Evolutionary conservation across 306 rosid genomes (phyloP), one percentile per base, ranked within the genome.

Genomic region (Corylus heterophylla): DNA sequence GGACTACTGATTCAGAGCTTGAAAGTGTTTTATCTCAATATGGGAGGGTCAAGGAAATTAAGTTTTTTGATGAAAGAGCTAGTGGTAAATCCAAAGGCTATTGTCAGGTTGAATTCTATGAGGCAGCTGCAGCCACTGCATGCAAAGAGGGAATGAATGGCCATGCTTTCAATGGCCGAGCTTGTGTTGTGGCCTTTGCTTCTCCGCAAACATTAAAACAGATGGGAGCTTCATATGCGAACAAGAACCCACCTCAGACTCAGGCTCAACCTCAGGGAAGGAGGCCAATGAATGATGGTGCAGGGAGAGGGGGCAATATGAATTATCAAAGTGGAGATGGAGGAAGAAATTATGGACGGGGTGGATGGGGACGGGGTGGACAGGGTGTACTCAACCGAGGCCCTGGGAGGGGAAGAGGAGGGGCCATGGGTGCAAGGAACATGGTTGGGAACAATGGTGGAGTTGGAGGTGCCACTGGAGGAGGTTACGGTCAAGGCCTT

Each of bases 101-200:
- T 79, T 87, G 90, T 71, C 90, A 87, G 56, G 86, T 87, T 69
- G 90, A 87, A 27, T 87, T 81, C 75, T 77, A 73, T 72, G 90
- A 87, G 50, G 51, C 79, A 3, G 75, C 76, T 45, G 88, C 86
- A 18, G 88, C 90, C 1, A 49, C 83, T 5, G 75, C 88, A 10
- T 87, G 90, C 90, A 87, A 87, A 72, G 90, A 78, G 64, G 90
- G 90, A 63, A 84, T 84, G 90, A 82, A 87, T 74, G 90, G 88
- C 31, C 73, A 79, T 74, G 51, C 74, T 54, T 81, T 87, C 84
- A 87, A 87, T 44, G 90, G 90, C 44, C 79, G 90, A 56, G 81
- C 88, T 58, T 87, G 90, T 69, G 90, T 87, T 55, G 90, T 82
- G 50, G 88, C 90, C 13, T 87, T 76, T 79, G 90, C 90, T 71